Conservation (phyloP, 176 grass and related monocot genomes). For the Saccharum officinarum region DNA sequence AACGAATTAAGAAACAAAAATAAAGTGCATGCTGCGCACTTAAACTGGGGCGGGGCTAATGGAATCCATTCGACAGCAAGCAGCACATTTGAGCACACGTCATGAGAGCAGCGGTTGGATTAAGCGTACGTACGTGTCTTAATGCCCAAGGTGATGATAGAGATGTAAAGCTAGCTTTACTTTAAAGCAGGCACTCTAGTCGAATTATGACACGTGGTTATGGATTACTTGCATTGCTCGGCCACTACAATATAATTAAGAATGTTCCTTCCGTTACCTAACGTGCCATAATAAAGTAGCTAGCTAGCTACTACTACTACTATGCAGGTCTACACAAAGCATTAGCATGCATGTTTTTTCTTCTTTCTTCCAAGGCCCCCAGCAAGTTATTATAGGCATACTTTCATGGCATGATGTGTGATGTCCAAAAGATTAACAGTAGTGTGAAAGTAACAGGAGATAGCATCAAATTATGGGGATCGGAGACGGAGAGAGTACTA, state of each 20-base stretch:
- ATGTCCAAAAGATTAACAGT: conserved; percentile 43
- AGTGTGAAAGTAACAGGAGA: conserved; percentile 30
- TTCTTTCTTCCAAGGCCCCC: neutral
- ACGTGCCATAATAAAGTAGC: conserved; percentile 42
- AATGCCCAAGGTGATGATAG: conserved; percentile 39
- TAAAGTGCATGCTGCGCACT: neutral
- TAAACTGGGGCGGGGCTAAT: neutral
- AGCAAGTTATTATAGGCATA: neutral
- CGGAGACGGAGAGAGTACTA: neutral
- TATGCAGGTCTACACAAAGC: conserved; percentile 25
- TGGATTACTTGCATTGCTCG: conserved; percentile 41
- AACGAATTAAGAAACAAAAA: neutral
- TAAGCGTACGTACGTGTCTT: conserved; percentile 38
- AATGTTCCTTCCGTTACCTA: conserved; percentile 41
- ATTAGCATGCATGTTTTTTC: neutral
- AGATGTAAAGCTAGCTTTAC: conserved; percentile 35
- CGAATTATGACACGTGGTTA: conserved; percentile 33
- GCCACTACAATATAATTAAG: conserved; percentile 43
- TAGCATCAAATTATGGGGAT: conserved; percentile 9
- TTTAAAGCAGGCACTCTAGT: conserved; percentile 1
- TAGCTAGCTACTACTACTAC: neutral
- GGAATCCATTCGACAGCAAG: conserved; percentile 32
- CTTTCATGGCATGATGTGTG: conserved; percentile 45
- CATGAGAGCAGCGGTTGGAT: conserved; percentile 34
- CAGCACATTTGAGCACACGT: conserved; percentile 27